A percentile compares a stretch with the other conserved stretches of the same genome.
These are phyloP conservation scores for Zea luxurians DNA, from an alignment of 176 grass and related monocot species.

Conservation along the genomic window DNA sequence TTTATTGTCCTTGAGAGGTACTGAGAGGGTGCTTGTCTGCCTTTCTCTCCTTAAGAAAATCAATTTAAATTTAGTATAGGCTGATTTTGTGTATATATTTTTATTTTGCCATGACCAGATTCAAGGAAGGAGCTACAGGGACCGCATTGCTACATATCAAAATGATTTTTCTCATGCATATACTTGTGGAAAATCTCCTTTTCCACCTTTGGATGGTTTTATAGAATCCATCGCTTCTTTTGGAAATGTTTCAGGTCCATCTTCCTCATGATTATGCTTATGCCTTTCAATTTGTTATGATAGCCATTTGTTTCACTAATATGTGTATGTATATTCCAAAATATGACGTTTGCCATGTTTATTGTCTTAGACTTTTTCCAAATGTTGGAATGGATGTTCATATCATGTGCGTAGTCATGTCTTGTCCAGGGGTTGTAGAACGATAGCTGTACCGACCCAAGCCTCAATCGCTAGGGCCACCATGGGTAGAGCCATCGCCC, in stretches of 20 bases:
- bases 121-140: slow-evolving; percentile 53
- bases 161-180: slow-evolving; percentile 61
- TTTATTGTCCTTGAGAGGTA: neutral
- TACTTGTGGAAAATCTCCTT: slow-evolving; percentile 74
- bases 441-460: too few species aligned
- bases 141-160: slow-evolving; percentile 50
- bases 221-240: slow-evolving; percentile 84
- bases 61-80: neutral
- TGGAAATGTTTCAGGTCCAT: slow-evolving; percentile 63
- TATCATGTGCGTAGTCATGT: slow-evolving; percentile 2
- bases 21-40: neutral
- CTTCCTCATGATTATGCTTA: slow-evolving; percentile 17
- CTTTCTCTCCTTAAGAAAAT: neutral
- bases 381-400: slow-evolving; percentile 10
- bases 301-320: slow-evolving; percentile 1
- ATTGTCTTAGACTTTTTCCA: neutral
- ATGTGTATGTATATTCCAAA: slow-evolving; percentile 6
- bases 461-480: too few species aligned
- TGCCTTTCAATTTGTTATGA: neutral
- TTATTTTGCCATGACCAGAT: slow-evolving; percentile 47
- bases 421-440: too few species aligned
- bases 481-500: too few species aligned
- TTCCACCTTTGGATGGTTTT: slow-evolving; percentile 86
- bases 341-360: neutral
- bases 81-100: slow-evolving; percentile 9